A percentile compares a stretch with the other conserved stretches of the same genome.
These are phyloP conservation scores for Euphorbia peplus DNA, from an alignment of 345 rosid genomes.

Conservation along the genomic window DNA sequence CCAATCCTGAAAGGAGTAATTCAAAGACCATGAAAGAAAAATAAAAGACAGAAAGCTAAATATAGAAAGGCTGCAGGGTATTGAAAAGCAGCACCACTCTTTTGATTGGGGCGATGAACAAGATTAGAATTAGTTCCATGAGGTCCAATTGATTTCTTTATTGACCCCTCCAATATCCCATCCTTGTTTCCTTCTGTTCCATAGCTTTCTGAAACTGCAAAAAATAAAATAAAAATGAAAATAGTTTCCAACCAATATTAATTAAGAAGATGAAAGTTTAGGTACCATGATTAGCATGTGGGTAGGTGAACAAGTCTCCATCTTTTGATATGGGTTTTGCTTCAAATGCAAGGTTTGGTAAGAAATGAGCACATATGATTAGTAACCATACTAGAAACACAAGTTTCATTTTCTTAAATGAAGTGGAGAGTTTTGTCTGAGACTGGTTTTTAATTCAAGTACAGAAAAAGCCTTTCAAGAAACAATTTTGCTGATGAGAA, in stretches of 20 bases:
- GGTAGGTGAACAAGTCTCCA: constrained; percentile 15
- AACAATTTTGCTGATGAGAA: too few relatives aligned
- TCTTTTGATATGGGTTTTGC: background rate
- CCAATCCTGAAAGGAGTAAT: too few relatives aligned
- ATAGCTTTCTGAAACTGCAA: constrained; percentile 17
- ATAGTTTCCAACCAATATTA: background rate
- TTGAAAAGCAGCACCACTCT: constrained; percentile 18
- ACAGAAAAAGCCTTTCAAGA: too few relatives aligned
- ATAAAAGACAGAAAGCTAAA: constrained; percentile 12
- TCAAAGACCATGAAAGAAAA: background rate
- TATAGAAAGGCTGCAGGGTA: constrained; percentile 11
- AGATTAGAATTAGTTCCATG: constrained; percentile 28
- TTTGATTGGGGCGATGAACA: constrained; percentile 19
- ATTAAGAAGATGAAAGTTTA: constrained; percentile 8
- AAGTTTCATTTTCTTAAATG: constrained; percentile 18
- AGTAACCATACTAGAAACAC: constrained; percentile 21
- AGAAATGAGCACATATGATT: constrained; percentile 16
- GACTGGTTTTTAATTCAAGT: too few relatives aligned
- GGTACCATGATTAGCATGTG: constrained; percentile 9
- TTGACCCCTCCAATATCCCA: background rate
- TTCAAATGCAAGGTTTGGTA: constrained; percentile 15
- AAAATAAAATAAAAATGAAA: background rate
- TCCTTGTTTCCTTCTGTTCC: background rate
- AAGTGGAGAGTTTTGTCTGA: background rate
- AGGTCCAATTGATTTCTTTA: constrained; percentile 31